Evolutionary conservation across 2,329 filamentous ascomycete species (phyloP), one percentile per base, ranked within the genome.

Genomic region (Epichloe typhina): DNA sequence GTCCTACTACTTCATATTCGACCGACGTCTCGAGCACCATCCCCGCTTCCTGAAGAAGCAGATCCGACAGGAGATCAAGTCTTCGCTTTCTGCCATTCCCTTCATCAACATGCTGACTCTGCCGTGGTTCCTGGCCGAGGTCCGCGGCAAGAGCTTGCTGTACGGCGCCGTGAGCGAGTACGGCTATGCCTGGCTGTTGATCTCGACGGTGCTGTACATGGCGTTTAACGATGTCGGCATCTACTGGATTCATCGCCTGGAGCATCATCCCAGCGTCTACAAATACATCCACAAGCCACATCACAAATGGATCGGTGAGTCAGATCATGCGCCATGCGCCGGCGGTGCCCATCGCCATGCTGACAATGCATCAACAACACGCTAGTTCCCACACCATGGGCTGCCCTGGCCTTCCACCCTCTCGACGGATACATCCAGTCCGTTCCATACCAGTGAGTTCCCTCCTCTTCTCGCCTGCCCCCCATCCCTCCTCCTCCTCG

Each of bases 271-370:
- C 15, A 63, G 72, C 49, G 59, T 69, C 48, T 97, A 97, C 79
- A 94, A 90, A 74, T 74, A 75, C 58, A 76, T 96, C 47, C 91
- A 97, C 79, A 97, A 97, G 80, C 84, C 89, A 57, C 91, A 97
- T 71, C 91, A 97, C 82, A 96, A 95, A 74, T 97, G 91, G 91
- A 96, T 97, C 70, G 19, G 47, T 49, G 8, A 36, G 47, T 48
- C n/a, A 8, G 5, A 19, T 8, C 7, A 26, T 23, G 39, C 39
- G 39, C 39, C n/a, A 9, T 9, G 26, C 26, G 26, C 17, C 15
- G 2, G 39, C 2, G 17, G 19, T 19, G 17, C 3, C 11, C 21
- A 4, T 19, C 19, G 39, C 19, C 39, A 41, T 23, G 19, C 17
- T 41, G 17, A 41, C 39, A 1, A 41, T 21, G 9, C 21, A 19